A percentile compares a stretch with the other conserved stretches of the same genome.
These are phyloP conservation scores for Botrytis aclada DNA, from an alignment of 2,329 filamentous ascomycete species.

Conservation along the genomic window DNA sequence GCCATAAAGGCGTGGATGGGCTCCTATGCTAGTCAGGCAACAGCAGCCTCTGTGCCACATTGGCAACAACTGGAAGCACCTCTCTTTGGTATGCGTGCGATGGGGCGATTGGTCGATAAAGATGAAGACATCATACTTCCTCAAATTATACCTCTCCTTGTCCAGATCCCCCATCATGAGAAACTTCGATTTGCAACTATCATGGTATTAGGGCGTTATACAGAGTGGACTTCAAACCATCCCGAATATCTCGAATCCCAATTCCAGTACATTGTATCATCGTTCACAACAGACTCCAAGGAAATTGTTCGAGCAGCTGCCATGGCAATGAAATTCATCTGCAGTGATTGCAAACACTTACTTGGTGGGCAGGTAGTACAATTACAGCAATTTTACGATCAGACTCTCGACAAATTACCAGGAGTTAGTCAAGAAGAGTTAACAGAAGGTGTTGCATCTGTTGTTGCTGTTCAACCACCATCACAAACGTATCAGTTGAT, in stretches of 20 bases:
- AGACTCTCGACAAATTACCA: conserved; percentile 81
- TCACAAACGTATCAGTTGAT: conserved; percentile 79
- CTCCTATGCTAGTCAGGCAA: conserved; percentile 73
- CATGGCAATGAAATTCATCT: conserved; percentile 94
- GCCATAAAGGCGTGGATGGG: conserved; percentile 86
- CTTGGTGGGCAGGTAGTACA: conserved; percentile 80
- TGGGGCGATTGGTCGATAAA: conserved; percentile 92
- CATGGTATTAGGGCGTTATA: conserved; percentile 95
- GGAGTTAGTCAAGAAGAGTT: conserved; percentile 89
- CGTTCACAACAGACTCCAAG: conserved; percentile 82
- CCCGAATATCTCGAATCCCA: conserved; percentile 89
- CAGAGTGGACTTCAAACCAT: conserved; percentile 94
- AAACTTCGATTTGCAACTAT: conserved; percentile 98
- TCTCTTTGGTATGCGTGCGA: conserved; percentile 89
- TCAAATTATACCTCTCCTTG: conserved; percentile 87
- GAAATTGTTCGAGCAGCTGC: conserved; percentile 91
- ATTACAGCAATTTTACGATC: conserved; percentile 88
- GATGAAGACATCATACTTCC: conserved; percentile 85
- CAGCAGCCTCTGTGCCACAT: conserved; percentile 73
- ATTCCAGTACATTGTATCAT: conserved; percentile 91
- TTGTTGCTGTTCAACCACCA: conserved; percentile 81
- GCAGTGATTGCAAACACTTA: conserved; percentile 86
- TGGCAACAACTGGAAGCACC: conserved; percentile 97
- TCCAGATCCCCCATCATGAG: conserved; percentile 91
- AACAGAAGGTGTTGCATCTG: conserved; percentile 89